A percentile compares a stretch with the other conserved stretches of the same genome.
phyloP scores from a whole-genome alignment of 257 asterid genomes.

The Solanum sitiens region DNA sequence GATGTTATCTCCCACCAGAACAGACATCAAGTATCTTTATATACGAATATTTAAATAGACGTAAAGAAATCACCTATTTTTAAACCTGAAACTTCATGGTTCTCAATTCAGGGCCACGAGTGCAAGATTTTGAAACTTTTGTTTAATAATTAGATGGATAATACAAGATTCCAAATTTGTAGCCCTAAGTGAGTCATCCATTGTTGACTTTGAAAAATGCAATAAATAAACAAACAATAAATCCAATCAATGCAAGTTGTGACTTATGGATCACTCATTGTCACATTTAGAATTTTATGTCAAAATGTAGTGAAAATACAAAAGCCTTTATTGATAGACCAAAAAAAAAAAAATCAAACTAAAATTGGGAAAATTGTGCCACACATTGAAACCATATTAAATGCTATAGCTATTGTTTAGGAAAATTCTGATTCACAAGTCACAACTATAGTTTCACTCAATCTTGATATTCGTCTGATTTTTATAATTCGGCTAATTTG shows the following conservation, averaged over 20 bases:
- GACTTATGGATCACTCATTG: not conserved
- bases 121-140: not conserved
- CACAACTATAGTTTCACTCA: too few species aligned
- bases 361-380: not conserved
- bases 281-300: not conserved
- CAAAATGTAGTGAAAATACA: not conserved
- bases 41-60: rapidly evolving
- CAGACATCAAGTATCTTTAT: rapidly evolving
- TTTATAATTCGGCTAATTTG: too few species aligned
- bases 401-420: too few species aligned
- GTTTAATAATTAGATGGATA: not conserved
- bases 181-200: not conserved
- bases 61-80: rapidly evolving
- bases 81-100: rapidly evolving
- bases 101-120: rapidly evolving
- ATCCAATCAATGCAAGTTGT: not conserved
- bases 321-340: not conserved
- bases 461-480: too few species aligned
- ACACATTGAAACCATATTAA: too few species aligned
- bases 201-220: not conserved
- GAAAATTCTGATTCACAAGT: too few species aligned
- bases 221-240: not conserved
- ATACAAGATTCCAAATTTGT: not conserved
- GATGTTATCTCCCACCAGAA: not conserved
- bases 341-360: not conserved